Percentiles rank a stretch among this genome's conserved stretches.
These are phyloP conservation scores for Yamadazyma diddensiae DNA, from an alignment of 1,139 yeast species.

Conservation along the genomic window DNA sequence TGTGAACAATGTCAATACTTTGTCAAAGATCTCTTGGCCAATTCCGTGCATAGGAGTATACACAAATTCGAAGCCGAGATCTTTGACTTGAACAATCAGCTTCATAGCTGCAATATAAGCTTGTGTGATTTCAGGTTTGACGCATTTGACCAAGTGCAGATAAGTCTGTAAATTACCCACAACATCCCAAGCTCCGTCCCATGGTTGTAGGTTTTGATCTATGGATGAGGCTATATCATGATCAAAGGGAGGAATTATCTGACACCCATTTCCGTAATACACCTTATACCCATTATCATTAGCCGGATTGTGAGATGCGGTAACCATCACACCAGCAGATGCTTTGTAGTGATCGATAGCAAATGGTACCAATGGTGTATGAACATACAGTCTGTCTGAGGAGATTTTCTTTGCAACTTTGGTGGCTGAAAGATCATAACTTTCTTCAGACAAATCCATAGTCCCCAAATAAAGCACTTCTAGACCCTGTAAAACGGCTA, in stretches of 20 bases:
- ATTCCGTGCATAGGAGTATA: constrained; percentile 98
- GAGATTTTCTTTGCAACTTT: constrained; percentile 1
- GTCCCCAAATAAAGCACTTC: constrained; percentile 63
- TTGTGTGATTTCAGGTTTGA: constrained; percentile 30
- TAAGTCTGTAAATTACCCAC: constrained; percentile 28
- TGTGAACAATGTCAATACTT: constrained; percentile 31
- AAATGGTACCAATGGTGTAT: constrained; percentile 93
- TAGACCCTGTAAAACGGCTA: constrained; percentile 66
- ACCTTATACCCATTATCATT: constrained; percentile 94
- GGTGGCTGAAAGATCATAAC: constrained; percentile 15
- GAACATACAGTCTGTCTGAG: constrained; percentile 43
- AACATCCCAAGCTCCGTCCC: constrained; percentile 54
- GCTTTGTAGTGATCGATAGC: constrained; percentile 65
- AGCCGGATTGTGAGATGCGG: constrained; percentile 96
- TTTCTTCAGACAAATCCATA: constrained; percentile 28
- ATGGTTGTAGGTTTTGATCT: constrained; percentile 57
- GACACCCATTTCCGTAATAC: constrained; percentile 91
- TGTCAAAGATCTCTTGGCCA: constrained; percentile 54
- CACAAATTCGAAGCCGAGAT: constrained; percentile 47
- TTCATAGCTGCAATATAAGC: constrained; percentile 34
- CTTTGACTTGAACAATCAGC: constrained; percentile 22
- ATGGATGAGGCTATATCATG: constrained; percentile 65
- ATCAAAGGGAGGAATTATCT: constrained; percentile 92
- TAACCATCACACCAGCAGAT: constrained; percentile 87
- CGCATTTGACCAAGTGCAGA: constrained; percentile 20